These are phyloP conservation scores for Zygosaccharomyces pseudobailii DNA, from an alignment of 1,139 yeast species.

Conservation along the genomic window DNA sequence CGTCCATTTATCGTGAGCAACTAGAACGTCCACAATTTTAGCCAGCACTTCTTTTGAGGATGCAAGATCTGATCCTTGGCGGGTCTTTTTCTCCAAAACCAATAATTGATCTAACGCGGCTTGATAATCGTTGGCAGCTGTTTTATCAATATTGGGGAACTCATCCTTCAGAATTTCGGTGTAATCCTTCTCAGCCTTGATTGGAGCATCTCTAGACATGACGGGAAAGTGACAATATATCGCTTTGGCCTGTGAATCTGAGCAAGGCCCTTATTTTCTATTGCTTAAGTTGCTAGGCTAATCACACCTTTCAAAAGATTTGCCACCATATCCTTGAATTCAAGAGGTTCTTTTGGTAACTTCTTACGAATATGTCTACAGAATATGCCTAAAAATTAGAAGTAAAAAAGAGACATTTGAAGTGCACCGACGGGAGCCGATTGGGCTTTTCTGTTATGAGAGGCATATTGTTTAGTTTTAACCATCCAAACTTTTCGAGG, in stretches of 20 bases:
- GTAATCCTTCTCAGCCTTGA: conserved; percentile 93
- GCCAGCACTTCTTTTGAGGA: conserved; percentile 83
- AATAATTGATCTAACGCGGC: conserved; percentile 76
- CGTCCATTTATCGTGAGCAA: conserved; percentile 65
- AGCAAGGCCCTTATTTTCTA: too few species aligned
- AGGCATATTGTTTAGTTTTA: too few species aligned
- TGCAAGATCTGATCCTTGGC: conserved; percentile 87
- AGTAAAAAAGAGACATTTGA: too few species aligned
- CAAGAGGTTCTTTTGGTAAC: neutral
- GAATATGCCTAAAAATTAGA: too few species aligned
- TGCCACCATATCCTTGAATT: neutral
- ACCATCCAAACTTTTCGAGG: too few species aligned
- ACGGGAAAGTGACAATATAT: neutral
- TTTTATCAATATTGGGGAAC: conserved; percentile 69
- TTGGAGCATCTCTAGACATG: conserved; percentile 90
- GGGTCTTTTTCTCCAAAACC: conserved; percentile 84
- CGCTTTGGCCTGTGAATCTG: too few species aligned
- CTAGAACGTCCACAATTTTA: conserved; percentile 64
- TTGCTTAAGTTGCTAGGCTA: too few species aligned
- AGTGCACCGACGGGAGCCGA: too few species aligned
- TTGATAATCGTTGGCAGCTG: conserved; percentile 55
- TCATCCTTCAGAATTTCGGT: conserved; percentile 78
- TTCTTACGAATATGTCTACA: neutral
- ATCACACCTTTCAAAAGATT: too few species aligned
- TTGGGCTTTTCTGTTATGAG: too few species aligned